Conservation (phyloP, 495 filamentous ascomycete genomes). For the Choiromyces venosus region DNA sequence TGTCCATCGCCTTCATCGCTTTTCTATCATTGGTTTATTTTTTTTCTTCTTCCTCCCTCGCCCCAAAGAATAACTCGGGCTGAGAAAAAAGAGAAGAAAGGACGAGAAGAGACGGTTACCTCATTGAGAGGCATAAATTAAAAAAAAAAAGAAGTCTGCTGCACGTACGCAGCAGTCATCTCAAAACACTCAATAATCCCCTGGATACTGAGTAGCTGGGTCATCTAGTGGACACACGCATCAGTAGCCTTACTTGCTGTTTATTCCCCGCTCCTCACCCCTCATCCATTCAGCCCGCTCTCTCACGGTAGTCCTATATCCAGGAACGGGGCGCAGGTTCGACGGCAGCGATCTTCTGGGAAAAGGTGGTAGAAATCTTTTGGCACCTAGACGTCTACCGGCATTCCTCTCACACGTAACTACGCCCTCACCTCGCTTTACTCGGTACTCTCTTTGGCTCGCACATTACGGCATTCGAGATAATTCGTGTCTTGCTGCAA, state of each 20-base stretch:
- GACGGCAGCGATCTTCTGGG: conserved; percentile 10
- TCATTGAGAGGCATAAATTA: conserved; percentile 10
- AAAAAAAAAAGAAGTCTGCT: conserved; percentile 15
- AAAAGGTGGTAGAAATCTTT: conserved; percentile 16
- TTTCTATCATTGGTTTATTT: conserved; percentile 6
- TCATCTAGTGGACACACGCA: conserved; percentile 13
- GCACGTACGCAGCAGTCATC: conserved; percentile 17
- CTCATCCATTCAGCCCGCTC: conserved; percentile 7
- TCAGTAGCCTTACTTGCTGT: conserved; percentile 13
- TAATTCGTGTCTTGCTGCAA: conserved; percentile 12
- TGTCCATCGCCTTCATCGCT: conserved; percentile 10
- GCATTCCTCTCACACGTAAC: conserved; percentile 9
- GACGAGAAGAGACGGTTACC: background rate
- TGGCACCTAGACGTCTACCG: conserved; percentile 19
- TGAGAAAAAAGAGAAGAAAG: background rate
- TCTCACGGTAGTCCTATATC: conserved; percentile 6
- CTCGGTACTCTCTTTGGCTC: conserved; percentile 25
- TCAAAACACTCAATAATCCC: conserved; percentile 7
- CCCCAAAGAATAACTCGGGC: conserved; percentile 7
- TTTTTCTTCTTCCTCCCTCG: background rate
- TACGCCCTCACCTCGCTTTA: conserved; percentile 21
- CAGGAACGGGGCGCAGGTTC: conserved; percentile 20
- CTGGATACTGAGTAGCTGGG: background rate
- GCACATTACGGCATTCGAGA: conserved; percentile 21
- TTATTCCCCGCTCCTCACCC: conserved; percentile 17